Base-by-base conservation (phyloP, 2,329 filamentous ascomycete species). In the Clonostachys sp. region DNA sequence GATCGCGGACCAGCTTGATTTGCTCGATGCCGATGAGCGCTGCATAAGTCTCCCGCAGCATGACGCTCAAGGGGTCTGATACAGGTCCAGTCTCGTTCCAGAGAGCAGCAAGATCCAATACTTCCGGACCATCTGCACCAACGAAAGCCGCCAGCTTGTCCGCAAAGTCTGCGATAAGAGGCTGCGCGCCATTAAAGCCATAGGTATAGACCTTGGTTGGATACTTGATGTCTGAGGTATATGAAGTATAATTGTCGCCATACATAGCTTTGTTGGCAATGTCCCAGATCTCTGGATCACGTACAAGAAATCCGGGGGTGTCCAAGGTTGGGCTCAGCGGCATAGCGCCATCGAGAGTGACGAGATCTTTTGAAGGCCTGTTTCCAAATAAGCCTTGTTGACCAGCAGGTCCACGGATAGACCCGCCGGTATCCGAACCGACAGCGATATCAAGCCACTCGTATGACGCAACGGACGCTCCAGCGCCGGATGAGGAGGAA, bases 301-400 rank as follows among this genome's bases (percentile, higher is more conserved):
- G 60, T 6, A 62, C 55, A 16, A 75, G 55, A 45, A 75, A 66
- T 0, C 72, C 73, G 0, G 70, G 60, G 0, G 73, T 77, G 45
- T 78, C 74, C 14, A 74, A 61, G 0, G 60, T 57, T 0, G 67
- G 58, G 0, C 63, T 65, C 2, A 77, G 53, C 1, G 74, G 70
- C 50, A 74, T 62, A 5, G 69, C 70, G 3, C 64, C 53, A n/a
- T 71, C 67, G 0, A 75, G 57, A 0, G 53, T 53, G 5, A 74
- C 66, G 5, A 71, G 56, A 0, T 59, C 66, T 6, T 69, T 64
- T 42, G 65, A 67, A 1, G 73, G 73, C 0, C 73, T 61, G 50
- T 73, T 72, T 0, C 71, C 75, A 35, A 71, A 76, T 0, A 72
- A 49, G 1, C 73, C 74, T 18, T 70, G 63, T 1, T 64, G 58